Conservation (phyloP, 352 stramenopile species). For the Phytophthora tentaculata region DNA sequence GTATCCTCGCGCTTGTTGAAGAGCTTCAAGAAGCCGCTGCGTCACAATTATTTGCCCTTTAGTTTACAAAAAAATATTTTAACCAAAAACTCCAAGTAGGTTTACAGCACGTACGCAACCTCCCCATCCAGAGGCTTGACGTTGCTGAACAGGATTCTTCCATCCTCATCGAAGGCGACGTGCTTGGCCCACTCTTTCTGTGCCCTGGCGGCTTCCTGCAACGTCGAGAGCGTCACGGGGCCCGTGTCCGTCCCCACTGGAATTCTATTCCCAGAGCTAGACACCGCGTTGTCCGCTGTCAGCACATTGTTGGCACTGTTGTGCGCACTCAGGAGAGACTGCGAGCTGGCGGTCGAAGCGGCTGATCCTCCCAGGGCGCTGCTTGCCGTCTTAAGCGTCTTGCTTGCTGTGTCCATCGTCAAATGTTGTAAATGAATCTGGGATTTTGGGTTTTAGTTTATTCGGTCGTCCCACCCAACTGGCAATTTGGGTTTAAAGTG, state of each 20-base stretch:
- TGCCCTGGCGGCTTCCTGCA: slow-evolving; percentile 61
- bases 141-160: slow-evolving; percentile 55
- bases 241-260: not conserved
- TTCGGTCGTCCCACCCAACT: too few species aligned
- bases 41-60: slow-evolving; percentile 8
- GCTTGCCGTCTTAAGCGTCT: slow-evolving; percentile 23
- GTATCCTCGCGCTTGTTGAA: slow-evolving; percentile 82
- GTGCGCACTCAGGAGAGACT: slow-evolving; percentile 15
- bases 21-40: slow-evolving; percentile 59
- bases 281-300: slow-evolving; percentile 13
- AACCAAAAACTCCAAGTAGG: not conserved
- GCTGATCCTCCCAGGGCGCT: slow-evolving; percentile 6
- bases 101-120: slow-evolving; percentile 44
- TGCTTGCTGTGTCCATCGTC: slow-evolving; percentile 21
- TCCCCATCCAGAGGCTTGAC: slow-evolving; percentile 72
- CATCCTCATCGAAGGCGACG: slow-evolving; percentile 67
- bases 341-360: slow-evolving; percentile 12
- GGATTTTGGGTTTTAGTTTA: too few species aligned
- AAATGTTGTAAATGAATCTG: too few species aligned
- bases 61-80: not conserved
- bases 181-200: slow-evolving; percentile 76
- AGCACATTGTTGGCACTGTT: slow-evolving; percentile 27
- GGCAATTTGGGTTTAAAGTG: too few species aligned
- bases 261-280: slow-evolving; percentile 3
- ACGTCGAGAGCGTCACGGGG: slow-evolving; percentile 47